Evolutionary conservation across 768 basidiomycete species (phyloP).

Genomic region (Calocera cornea): DNA sequence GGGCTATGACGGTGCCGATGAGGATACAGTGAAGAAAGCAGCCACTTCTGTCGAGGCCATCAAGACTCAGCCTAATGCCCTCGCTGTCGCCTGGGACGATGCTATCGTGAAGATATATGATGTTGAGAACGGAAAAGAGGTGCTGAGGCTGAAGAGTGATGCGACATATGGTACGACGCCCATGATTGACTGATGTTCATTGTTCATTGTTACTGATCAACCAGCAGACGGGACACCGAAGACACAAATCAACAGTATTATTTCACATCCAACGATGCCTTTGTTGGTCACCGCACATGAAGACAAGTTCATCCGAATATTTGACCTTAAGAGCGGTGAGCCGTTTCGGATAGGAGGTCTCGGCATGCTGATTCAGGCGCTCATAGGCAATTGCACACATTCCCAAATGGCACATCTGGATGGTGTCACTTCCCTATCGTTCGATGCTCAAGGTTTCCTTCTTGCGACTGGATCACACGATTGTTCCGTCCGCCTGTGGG

Average conservation of each 20-base stretch:
- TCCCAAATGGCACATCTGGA: constrained; percentile 85
- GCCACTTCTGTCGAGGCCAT: constrained; percentile 77
- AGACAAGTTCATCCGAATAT: constrained; percentile 84
- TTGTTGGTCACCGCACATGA: constrained; percentile 83
- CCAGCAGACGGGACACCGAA: constrained; percentile 52
- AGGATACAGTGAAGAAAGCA: constrained; percentile 35
- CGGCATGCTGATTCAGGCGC: constrained; percentile 3
- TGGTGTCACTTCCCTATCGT: constrained; percentile 78
- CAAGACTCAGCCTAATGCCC: constrained; percentile 68
- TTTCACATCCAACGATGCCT: constrained; percentile 81
- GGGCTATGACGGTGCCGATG: constrained; percentile 61
- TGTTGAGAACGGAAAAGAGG: constrained; percentile 72
- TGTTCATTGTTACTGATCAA: neutral
- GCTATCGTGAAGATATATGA: constrained; percentile 84
- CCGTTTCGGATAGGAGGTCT: constrained; percentile 7
- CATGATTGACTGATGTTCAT: constrained; percentile 39
- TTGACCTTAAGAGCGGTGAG: constrained; percentile 70
- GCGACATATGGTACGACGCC: constrained; percentile 28
- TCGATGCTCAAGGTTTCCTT: constrained; percentile 75
- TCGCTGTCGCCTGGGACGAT: constrained; percentile 84
- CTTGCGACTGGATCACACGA: constrained; percentile 87
- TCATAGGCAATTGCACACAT: constrained; percentile 67
- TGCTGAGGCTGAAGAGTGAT: constrained; percentile 26
- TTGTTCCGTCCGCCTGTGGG: constrained; percentile 91
- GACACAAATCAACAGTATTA: constrained; percentile 74